A percentile compares a stretch with the other conserved stretches of the same genome.
These are phyloP conservation scores for Starmerella geochares DNA, from an alignment of 805 yeast species.

Conservation along the genomic window DNA sequence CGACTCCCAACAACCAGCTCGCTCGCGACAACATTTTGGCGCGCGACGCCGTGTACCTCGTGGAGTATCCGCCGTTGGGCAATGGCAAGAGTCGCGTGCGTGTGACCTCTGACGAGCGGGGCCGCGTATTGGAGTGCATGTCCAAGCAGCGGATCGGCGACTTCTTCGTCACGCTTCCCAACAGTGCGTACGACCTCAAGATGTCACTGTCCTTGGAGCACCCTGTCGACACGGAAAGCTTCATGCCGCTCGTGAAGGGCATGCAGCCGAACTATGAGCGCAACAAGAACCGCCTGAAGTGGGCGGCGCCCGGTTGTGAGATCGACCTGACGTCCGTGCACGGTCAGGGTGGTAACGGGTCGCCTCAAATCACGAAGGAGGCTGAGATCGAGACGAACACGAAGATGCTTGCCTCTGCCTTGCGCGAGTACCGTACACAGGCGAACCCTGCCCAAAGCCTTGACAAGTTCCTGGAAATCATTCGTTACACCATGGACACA, in stretches of 20 bases:
- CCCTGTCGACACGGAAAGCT: conserved; percentile 43
- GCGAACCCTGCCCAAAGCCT: conserved; percentile 35
- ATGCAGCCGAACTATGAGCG: conserved; percentile 38
- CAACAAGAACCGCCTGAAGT: conserved; percentile 63
- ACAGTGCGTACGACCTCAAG: conserved; percentile 65
- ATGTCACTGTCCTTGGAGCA: conserved; percentile 67
- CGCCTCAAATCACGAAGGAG: conserved; percentile 30
- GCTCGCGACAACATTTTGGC: conserved; percentile 10
- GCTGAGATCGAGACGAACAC: conserved; percentile 46
- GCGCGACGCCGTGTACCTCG: conserved; percentile 19
- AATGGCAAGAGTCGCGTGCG: conserved; percentile 23
- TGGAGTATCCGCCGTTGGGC: conserved; percentile 5
- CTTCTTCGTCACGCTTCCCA: conserved; percentile 62
- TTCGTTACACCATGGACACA: conserved; percentile 45
- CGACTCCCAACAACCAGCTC: conserved; percentile 13
- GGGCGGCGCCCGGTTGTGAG: conserved; percentile 47
- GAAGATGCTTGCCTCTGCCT: conserved; percentile 35
- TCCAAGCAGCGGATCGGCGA: conserved; percentile 67
- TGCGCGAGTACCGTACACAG: conserved; percentile 31
- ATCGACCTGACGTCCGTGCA: conserved; percentile 31
- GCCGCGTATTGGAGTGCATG: conserved; percentile 45
- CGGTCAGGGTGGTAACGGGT: conserved; percentile 11
- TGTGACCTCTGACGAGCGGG: conserved; percentile 27
- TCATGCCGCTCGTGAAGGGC: conserved; percentile 31
- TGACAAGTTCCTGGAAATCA: conserved; percentile 48